Base-by-base conservation (phyloP, 2,329 filamentous ascomycete genomes). In the Fusarium tricinctum region DNA sequence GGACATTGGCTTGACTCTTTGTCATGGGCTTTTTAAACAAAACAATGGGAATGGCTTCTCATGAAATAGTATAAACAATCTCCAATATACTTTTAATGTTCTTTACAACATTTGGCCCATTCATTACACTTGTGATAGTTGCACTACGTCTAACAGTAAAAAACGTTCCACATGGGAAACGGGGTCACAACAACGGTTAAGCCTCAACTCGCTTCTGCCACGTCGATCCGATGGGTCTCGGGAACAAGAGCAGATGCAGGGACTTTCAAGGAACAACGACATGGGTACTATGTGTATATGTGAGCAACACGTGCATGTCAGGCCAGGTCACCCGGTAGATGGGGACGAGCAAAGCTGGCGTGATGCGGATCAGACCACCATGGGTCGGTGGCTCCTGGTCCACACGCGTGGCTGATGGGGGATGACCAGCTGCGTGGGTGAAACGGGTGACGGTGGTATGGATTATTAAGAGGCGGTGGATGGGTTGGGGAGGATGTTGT, bases 31-130 rank as follows among this genome's bases (percentile, higher is more conserved):
- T 60, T 58, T 45, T 49, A 44, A 51, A 52, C 49, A 72, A 64
- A 69, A 64, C 35, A 12, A 30, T 45, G 49, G 69, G 58, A 61
- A 68, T 45, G 32, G 46, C 56, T 58, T 47, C 53, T 52, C 58
- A 33, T 62, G 61, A 48, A 56, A 73, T 66, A 72, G 61, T 59
- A 58, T 51, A 70, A 61, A 71, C 57, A 64, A 46, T 71, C 67
- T 72, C 69, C 69, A 72, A 73, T 73, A 73, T 58, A 66, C 19
- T 60, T 54, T 63, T 70, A 72, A 73, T 73, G 45, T 66, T 45
- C 45, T 26, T 10, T 45, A 46, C 13, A n/a, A 35, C 17, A 38
- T n/a, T 19, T 38, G 17, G 8, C 15, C 5, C n/a, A n/a, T 17
- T n/a, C 7, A 5, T 8, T 10, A 10, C n/a, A 19, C 17, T 38